A percentile compares a stretch with the other conserved stretches of the same genome.
Evolutionary conservation across 768 basidiomycete species (phyloP).

Genomic region (Sporobolomyces pararoseus): DNA sequence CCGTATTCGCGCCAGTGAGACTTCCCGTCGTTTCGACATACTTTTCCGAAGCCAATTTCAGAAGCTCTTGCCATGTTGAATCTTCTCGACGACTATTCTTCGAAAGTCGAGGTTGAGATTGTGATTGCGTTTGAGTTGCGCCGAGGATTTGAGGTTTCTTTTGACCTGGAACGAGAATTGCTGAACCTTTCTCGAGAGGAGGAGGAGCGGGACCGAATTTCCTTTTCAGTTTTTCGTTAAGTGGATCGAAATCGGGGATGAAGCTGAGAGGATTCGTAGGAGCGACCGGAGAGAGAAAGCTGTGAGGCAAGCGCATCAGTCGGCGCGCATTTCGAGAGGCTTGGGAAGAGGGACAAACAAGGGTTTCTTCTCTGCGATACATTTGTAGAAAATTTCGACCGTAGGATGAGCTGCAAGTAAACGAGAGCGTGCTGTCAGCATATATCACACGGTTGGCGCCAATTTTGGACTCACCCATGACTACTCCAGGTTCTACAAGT

Average conservation of each 20-base stretch:
- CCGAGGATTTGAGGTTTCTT: slow-evolving; percentile 1
- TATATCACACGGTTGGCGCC: too few relatives aligned
- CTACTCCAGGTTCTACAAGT: slow-evolving; percentile 11
- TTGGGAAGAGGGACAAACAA: background rate
- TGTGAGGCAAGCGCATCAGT: background rate
- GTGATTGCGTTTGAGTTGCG: background rate
- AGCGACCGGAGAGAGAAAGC: slow-evolving; percentile 19
- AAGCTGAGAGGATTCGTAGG: slow-evolving; percentile 20
- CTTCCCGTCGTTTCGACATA: background rate
- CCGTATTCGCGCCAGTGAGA: background rate
- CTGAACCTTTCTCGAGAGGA: slow-evolving; percentile 9
- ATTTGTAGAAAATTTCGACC: slow-evolving; percentile 25
- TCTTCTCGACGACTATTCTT: background rate
- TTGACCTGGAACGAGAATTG: slow-evolving; percentile 28
- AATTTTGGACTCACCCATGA: slow-evolving; percentile 39
- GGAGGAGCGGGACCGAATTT: slow-evolving; percentile 13
- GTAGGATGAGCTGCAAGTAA: slow-evolving; percentile 13
- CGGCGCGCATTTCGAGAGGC: background rate
- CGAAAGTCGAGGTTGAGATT: background rate
- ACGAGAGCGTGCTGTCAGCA: too few relatives aligned
- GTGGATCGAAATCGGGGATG: slow-evolving; percentile 30
- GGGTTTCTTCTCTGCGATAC: slow-evolving; percentile 16
- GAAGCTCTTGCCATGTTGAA: slow-evolving; percentile 7
- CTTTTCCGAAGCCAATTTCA: background rate
- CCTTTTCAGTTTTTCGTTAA: slow-evolving; percentile 3